Conservation (phyloP, 352 stramenopile species). For the Phytophthora niederhauseri region DNA sequence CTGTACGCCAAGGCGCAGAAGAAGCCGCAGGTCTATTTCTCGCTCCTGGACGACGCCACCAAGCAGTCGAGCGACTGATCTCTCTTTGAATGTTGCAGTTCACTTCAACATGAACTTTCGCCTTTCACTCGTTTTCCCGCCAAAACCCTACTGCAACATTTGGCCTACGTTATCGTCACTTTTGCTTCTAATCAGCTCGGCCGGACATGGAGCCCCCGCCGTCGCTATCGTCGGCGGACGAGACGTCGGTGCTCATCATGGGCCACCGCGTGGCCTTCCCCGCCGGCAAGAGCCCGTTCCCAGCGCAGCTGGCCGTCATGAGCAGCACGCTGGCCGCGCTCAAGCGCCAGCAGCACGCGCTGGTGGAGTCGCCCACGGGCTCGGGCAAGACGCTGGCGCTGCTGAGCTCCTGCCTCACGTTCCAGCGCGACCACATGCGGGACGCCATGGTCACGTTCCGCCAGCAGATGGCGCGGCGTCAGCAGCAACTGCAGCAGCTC, state of each 20-base stretch:
- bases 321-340: constrained; percentile 79
- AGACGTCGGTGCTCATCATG: constrained; percentile 78
- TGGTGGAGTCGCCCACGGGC: constrained; percentile 84
- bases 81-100: not conserved
- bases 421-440: constrained; percentile 56
- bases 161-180: constrained; percentile 6
- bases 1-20: constrained; percentile 48
- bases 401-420: constrained; percentile 82
- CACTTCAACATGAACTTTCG: constrained; percentile 19
- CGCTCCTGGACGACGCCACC: constrained; percentile 56
- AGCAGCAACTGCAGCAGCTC: not conserved
- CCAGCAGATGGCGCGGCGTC: constrained; percentile 11
- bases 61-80: constrained; percentile 30
- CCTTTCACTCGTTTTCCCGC: constrained; percentile 19
- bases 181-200: not conserved
- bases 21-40: constrained; percentile 69
- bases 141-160: constrained; percentile 23
- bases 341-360: constrained; percentile 73
- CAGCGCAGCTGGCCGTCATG: constrained; percentile 86
- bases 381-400: constrained; percentile 86
- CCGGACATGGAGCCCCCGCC: constrained; percentile 3
- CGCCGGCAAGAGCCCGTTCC: constrained; percentile 75
- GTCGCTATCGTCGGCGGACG: not conserved
- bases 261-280: constrained; percentile 81
- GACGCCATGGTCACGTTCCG: constrained; percentile 44